A percentile compares a stretch with the other conserved stretches of the same genome.
Conservation (phyloP, 495 filamentous ascomycete species). For the Articulospora tetracladia region DNA sequence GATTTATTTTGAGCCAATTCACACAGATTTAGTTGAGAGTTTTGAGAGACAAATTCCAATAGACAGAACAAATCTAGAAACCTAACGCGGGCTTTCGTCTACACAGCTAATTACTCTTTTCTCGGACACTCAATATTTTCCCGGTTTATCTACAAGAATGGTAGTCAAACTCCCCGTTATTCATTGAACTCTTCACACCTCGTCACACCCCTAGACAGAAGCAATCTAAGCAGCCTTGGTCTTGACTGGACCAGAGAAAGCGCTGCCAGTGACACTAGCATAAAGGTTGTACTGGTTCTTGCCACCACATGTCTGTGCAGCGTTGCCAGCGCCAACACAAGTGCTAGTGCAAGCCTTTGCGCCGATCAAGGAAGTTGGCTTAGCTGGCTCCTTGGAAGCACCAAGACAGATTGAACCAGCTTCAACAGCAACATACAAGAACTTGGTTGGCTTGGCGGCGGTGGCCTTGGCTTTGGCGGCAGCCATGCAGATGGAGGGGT, state of each 20-base stretch:
- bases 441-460: background rate
- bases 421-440: background rate
- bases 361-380: background rate
- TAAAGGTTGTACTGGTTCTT: background rate
- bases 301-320: background rate
- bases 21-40: no score
- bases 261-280: background rate
- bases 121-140: no score
- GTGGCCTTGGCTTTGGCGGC: background rate
- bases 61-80: no score
- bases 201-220: no score
- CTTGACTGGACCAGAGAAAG: background rate
- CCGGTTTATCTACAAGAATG: no score
- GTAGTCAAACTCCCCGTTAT: no score
- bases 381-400: background rate
- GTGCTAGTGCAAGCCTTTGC: background rate
- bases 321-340: background rate
- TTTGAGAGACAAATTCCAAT: no score
- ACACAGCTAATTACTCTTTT: no score
- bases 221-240: background rate
- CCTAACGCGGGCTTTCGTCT: no score
- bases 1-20: no score
- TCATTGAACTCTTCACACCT: background rate
- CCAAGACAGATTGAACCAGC: background rate
- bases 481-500: background rate